Conservation (phyloP, 805 yeast species). For the Starmerella roubikii region DNA sequence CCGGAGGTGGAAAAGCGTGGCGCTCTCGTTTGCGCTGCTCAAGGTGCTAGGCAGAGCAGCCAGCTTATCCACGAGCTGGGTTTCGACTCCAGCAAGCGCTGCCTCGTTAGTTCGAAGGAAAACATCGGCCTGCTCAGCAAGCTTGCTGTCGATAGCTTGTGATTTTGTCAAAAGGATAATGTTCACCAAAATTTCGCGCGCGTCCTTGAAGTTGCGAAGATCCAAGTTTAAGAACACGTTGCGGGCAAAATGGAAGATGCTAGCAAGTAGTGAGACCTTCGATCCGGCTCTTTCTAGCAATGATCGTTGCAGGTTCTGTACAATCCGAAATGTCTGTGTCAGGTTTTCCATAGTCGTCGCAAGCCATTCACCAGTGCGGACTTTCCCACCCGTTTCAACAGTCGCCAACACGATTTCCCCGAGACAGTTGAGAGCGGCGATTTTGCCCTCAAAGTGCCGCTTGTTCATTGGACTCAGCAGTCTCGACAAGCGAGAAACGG, state of each 20-base stretch:
- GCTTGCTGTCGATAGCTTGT: background rate
- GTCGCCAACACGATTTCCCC: slow-evolving; percentile 1
- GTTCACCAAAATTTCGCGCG: background rate
- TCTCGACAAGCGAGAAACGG: slow-evolving; percentile 14
- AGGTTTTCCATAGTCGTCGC: slow-evolving; percentile 4
- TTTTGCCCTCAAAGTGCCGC: slow-evolving; percentile 12
- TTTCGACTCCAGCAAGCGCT: background rate
- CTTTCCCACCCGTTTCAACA: slow-evolving; percentile 1
- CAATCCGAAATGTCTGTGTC: slow-evolving; percentile 1
- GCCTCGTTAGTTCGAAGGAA: background rate
- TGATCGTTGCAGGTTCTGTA: slow-evolving; percentile 1
- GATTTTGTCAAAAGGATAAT: slow-evolving; percentile 9
- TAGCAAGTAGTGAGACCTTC: slow-evolving; percentile 5
- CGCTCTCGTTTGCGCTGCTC: slow-evolving; percentile 9
- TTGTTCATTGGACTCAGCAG: slow-evolving; percentile 8
- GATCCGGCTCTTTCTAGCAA: slow-evolving; percentile 1
- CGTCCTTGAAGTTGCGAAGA: background rate
- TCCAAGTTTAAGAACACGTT: background rate
- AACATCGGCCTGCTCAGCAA: slow-evolving; percentile 1
- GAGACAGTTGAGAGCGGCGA: slow-evolving; percentile 7
- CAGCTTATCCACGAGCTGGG: slow-evolving; percentile 1
- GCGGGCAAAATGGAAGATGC: slow-evolving; percentile 4
- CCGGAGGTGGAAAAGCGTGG: background rate
- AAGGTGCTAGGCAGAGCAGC: slow-evolving; percentile 5
- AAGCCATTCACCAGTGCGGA: slow-evolving; percentile 9